Evolutionary conservation across 2,329 filamentous ascomycete genomes (phyloP).

Genomic region (Cercospora sesami): DNA sequence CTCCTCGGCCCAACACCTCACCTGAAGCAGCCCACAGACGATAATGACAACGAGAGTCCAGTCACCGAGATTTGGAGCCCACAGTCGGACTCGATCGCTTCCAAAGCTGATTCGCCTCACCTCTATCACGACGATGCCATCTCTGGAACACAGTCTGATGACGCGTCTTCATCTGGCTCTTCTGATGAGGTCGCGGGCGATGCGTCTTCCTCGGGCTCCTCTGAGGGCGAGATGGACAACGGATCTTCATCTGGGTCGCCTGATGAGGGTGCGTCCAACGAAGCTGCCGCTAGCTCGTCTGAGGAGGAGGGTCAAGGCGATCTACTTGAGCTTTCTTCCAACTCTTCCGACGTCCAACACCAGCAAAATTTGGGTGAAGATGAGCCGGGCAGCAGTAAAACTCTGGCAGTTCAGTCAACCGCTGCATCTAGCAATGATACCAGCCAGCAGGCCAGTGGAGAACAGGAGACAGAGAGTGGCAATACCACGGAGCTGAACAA

Average conservation of each 20-base stretch:
- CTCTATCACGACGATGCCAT: not conserved
- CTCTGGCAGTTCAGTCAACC: not conserved
- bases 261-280: not conserved
- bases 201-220: not conserved
- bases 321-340: not conserved
- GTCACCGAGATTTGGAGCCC: not conserved
- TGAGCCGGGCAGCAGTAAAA: not conserved
- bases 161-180: not conserved
- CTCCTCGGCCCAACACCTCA: not conserved
- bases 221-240: not conserved
- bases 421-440: not conserved
- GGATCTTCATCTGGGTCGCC: not conserved
- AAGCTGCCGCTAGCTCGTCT: not conserved
- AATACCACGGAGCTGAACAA: not conserved
- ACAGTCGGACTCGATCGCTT: not conserved
- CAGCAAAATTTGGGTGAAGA: not conserved
- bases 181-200: not conserved
- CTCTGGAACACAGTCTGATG: not conserved
- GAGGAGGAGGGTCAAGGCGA: not conserved
- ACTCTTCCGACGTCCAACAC: not conserved
- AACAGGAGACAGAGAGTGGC: not conserved
- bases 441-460: not conserved
- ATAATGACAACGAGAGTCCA: not conserved
- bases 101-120: not conserved
- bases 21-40: not conserved